phyloP scores from a whole-genome alignment of 768 basidiomycete genomes.

The Tylopilus sp. region DNA sequence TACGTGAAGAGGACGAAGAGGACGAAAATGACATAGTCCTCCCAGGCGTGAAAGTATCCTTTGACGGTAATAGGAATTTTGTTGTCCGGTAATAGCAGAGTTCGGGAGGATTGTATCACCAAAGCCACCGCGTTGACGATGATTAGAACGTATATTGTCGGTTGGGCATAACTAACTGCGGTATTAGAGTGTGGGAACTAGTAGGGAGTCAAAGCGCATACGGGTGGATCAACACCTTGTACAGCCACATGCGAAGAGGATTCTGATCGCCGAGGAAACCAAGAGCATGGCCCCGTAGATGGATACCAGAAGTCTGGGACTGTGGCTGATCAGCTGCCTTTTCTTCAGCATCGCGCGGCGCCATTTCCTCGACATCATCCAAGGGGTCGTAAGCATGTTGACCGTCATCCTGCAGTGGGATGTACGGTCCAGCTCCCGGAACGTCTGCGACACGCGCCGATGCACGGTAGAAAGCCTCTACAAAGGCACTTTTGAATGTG shows the following conservation, averaged over 20 bases:
- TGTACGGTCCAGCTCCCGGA: conserved; percentile 55
- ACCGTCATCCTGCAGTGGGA: conserved; percentile 50
- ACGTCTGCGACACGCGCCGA: conserved; percentile 80
- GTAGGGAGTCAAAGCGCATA: conserved; percentile 38
- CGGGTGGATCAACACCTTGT: conserved; percentile 64
- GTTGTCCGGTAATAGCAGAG: conserved; percentile 49
- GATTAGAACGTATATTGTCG: conserved; percentile 77
- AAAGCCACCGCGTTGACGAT: conserved; percentile 79
- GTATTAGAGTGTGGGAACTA: neutral
- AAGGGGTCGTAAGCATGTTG: conserved; percentile 35
- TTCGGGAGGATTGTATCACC: conserved; percentile 70
- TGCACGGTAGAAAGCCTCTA: conserved; percentile 55
- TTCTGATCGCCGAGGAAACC: conserved; percentile 71
- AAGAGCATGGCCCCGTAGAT: conserved; percentile 75
- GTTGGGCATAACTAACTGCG: conserved; percentile 75
- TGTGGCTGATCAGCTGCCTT: conserved; percentile 38
- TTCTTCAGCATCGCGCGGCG: conserved; percentile 25
- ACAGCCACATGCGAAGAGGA: conserved; percentile 58
- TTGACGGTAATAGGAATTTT: conserved; percentile 41
- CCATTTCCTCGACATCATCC: conserved; percentile 35
- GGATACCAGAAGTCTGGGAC: conserved; percentile 40
- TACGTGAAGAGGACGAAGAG: conserved; percentile 87
- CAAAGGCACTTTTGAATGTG: conserved; percentile 54
- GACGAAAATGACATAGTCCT: conserved; percentile 77
- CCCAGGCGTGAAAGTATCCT: conserved; percentile 88